Base-by-base conservation (phyloP, 495 filamentous ascomycete genomes). In the Jackrogersella minutella region DNA sequence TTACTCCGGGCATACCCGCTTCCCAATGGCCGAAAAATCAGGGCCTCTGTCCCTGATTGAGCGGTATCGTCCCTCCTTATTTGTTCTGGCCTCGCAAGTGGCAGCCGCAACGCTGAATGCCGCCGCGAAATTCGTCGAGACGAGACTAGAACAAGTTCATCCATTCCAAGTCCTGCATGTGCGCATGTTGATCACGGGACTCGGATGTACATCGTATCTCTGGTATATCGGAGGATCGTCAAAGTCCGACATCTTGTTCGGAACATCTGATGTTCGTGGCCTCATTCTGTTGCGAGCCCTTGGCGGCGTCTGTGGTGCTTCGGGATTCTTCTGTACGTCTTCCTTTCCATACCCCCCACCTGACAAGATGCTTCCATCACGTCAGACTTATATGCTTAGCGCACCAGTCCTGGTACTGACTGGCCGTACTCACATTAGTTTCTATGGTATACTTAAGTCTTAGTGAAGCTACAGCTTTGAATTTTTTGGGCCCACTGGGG, bases 161-260 rank as follows among this genome's bases (percentile, higher is more conserved):
- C 41, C 41, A 11, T 46, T 46, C 41, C 41, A 46, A 21, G 41
- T 46, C 41, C 41, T 46, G 19, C 41, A 46, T 46, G 21, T 46
- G 11, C 41, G 41, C 10, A 46, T 46, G 41, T 26, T 46, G 21
- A 46, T 46, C 41, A 46, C 41, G 19, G 41, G 19, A 19, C 19
- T 46, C 41, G 41, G 41, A 46, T 46, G 41, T 46, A 46, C 41
- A 19, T 46, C 11, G 41, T 46, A 46, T 46, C 41, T 46, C 5
- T 46, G 41, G 19, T 21, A n/a, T 21, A 46, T 21, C 41, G 41
- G 41, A 16, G 40, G 40, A 24, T 11, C 21, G 10, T 24, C 10
- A 10, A 46, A 46, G 41, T 46, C 41, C 41, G 41, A 46, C 13
- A 13, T 46, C 21, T n/a, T 46, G 9, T 46, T 46, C 41, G 41